Evolutionary conservation across 106 monocot species (phyloP), one percentile per base, ranked within the genome.

Genomic region (Dendrobium nobile): DNA sequence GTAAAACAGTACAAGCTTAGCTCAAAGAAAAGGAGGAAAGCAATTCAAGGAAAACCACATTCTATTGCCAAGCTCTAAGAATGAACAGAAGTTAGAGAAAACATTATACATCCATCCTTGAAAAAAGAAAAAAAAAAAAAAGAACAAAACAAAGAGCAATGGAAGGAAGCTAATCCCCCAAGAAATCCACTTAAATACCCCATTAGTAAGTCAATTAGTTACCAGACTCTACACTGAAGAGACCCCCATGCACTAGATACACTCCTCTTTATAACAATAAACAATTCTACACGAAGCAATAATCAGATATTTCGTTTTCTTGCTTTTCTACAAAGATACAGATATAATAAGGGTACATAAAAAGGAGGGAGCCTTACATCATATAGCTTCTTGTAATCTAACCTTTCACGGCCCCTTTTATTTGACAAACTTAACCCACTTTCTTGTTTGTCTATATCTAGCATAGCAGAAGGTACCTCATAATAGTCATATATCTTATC

Each of bases 371-470:
- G 64, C 88, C 61, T 84, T 90, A 98, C 98, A 79, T 87, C 87
- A 88, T 92, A 85, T 67, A 94, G 81, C 70, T 85, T 92, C 84
- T 92, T 86, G 83, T 92, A 94, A 85, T 92, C 94, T 80, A 90
- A 83, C 26, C 82, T 85, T 77, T 89, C 87, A 47, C 51, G 59
- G 24, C 85, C 79, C 79, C 91, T 89, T 88, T 84, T 94, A 31
- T 72, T 75, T 47, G 85, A 82, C 0, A 61, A 24, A 31, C 79
- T 54, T 24, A 74, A 54, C 79, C 61, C 77, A 76, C 77, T 79
- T 2, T 84, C 85, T 67, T 85, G 80, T 17, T 77, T 78, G 9
- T 81, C 84, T 73, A 61, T 13, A 18, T 87, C 89, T 41, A 64
- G 41, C 70, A 7, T 47, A 26, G 22, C 24, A 87, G 80, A 85